Evolutionary conservation across 2,329 filamentous ascomycete species (phyloP).

Genomic region (Colletotrichum sp.): DNA sequence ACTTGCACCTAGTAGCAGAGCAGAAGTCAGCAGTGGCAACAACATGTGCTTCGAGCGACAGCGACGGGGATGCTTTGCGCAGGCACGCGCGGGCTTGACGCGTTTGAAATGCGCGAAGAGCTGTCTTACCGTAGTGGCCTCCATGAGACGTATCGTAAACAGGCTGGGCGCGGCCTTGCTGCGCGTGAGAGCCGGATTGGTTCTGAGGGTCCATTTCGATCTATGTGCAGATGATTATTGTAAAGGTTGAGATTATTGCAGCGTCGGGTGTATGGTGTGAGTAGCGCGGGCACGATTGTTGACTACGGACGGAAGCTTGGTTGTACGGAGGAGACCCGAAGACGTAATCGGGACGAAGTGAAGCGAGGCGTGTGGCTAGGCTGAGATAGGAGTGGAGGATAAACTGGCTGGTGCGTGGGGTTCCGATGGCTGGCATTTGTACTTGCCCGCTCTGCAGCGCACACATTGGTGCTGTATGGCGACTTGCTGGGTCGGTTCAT

Average conservation of each 20-base stretch:
- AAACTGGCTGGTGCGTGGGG: not conserved
- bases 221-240: constrained; percentile 4
- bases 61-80: constrained; percentile 10
- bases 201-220: constrained; percentile 44
- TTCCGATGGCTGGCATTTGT: not conserved
- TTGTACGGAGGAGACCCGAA: not conserved
- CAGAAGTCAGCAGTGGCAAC: not conserved
- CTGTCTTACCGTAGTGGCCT: constrained; percentile 75
- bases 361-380: not conserved
- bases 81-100: constrained; percentile 4
- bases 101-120: not conserved
- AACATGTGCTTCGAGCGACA: constrained; percentile 10
- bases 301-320: not conserved
- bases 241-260: not conserved
- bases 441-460: not conserved
- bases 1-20: constrained; percentile 62
- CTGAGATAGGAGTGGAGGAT: not conserved
- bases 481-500: not conserved
- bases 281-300: not conserved
- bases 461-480: not conserved
- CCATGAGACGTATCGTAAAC: constrained; percentile 77
- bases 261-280: not conserved
- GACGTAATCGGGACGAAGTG: not conserved
- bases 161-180: constrained; percentile 64
- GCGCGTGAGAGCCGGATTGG: constrained; percentile 29